Evolutionary conservation across 2,329 filamentous ascomycete genomes (phyloP), one percentile per base, ranked within the genome.

Genomic region (Stenocarpella maydis): DNA sequence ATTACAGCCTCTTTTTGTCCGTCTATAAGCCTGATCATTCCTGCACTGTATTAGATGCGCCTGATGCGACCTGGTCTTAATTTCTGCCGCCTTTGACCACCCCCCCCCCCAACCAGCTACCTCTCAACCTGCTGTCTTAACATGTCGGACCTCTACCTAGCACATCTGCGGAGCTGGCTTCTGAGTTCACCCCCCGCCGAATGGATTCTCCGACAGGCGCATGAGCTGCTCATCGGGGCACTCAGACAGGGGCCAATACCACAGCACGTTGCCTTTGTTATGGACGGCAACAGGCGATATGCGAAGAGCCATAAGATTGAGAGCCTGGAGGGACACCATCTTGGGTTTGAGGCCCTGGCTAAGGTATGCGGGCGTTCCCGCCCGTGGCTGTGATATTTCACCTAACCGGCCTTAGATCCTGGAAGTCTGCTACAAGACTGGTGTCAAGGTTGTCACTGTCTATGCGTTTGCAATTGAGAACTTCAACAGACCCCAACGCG

Each of bases 401-500:
- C 8, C 55, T 68, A 37, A 71, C 15, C 4, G 12, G 24, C 34
- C 26, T 34, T 74, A 93, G 92, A 94, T 98, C 65, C 90, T 99
- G 70, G 96, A 99, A 81, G 93, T 99, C 67, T 98, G 96, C 86
- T 99, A 98, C 85, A 98, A 97, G 79, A 94, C 92, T 70, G 96
- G 96, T 67, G 95, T 99, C 72, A 95, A 96, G 80, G 94, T 97
- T 10, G 95, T 99, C 47, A 98, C 96, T 4, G 94, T 99, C 72
- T 99, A 98, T 80, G 96, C 96, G 19, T 99, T 99, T 82, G 97
- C 94, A 78, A 98, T 99, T 77, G 96, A 99, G 82, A 99, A 99
- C 83, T 99, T 97, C 84, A 97, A 98, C 80, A 90, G 96, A 7
- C 95, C 94, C 26, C 95, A 96, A 80, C 96, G 97, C 80, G 96